Percentiles rank a stretch among this genome's conserved stretches.
Conservation (phyloP, 768 basidiomycete genomes). For the Mycena galericulata region DNA sequence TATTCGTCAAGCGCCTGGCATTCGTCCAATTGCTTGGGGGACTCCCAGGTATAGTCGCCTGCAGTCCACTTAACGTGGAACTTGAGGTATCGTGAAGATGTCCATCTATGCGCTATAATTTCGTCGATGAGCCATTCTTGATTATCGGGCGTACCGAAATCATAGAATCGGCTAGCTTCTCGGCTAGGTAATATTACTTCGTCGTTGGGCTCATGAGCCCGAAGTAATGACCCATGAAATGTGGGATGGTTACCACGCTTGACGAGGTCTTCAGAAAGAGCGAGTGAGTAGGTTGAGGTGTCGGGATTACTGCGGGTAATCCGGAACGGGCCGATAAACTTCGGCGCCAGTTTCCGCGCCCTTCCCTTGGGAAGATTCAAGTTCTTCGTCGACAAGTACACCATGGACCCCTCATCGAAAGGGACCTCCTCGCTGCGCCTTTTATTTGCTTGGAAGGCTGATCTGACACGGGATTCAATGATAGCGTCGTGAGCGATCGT, state of each 20-base stretch:
- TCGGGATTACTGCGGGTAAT: conserved; percentile 34
- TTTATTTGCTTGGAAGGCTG: neutral
- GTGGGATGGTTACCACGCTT: conserved; percentile 43
- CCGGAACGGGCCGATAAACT: conserved; percentile 51
- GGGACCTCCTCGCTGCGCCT: neutral
- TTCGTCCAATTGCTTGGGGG: conserved; percentile 34
- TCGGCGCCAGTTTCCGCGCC: neutral
- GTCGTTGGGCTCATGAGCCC: conserved; percentile 45
- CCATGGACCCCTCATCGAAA: neutral
- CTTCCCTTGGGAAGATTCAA: neutral
- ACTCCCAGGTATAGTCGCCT: conserved; percentile 50
- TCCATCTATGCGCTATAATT: conserved; percentile 44
- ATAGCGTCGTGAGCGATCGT: neutral
- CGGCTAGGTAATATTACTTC: conserved; percentile 50
- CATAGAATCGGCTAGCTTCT: too few species aligned
- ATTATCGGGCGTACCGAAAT: too few species aligned
- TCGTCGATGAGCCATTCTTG: too few species aligned
- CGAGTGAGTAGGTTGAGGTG: conserved; percentile 44
- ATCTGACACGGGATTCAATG: neutral
- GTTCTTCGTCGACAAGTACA: conserved; percentile 2
- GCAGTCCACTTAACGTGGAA: conserved; percentile 47
- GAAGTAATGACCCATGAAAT: conserved; percentile 50
- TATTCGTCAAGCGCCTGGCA: conserved; percentile 45
- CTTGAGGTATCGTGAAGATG: conserved; percentile 22
- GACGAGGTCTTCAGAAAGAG: conserved; percentile 40